Conservation (phyloP, 176 grass and related monocot species). For the Avena atlantica region DNA sequence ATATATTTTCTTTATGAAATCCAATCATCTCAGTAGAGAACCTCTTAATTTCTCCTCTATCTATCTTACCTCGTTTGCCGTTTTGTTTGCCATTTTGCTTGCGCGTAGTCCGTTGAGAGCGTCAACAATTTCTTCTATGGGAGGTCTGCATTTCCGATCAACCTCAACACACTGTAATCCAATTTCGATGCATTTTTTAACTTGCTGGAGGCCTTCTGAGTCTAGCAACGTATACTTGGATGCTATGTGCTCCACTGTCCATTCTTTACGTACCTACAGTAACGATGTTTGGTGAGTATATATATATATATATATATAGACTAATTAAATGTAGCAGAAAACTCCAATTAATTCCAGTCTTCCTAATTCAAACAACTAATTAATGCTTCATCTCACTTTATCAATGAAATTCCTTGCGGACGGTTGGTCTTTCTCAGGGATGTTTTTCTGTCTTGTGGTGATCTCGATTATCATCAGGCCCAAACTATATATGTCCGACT, state of each 20-base stretch:
- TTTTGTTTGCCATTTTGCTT: neutral
- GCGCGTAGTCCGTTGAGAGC: neutral
- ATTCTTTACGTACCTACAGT: slow-evolving; percentile 26
- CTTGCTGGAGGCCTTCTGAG: neutral
- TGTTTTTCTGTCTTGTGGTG: neutral
- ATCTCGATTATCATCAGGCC: neutral
- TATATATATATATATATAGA: no score
- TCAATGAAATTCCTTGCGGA: neutral
- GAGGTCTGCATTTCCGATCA: slow-evolving; percentile 1
- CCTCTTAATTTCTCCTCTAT: neutral
- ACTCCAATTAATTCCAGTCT: neutral
- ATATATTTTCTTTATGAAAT: neutral
- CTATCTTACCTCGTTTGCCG: neutral
- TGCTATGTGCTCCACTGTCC: slow-evolving; percentile 32
- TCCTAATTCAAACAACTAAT: slow-evolving; percentile 8
- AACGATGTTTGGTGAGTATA: neutral
- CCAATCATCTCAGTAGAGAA: neutral
- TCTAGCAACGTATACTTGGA: slow-evolving; percentile 34
- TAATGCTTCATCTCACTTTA: neutral
- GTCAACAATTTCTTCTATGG: slow-evolving; percentile 10
- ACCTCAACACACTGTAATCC: neutral
- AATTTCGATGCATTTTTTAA: neutral
- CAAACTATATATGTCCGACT: neutral
- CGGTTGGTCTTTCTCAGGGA: neutral
- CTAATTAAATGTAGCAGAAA: neutral